Base-by-base conservation (phyloP, 768 basidiomycete species). In the Gymnopilus junonius region DNA sequence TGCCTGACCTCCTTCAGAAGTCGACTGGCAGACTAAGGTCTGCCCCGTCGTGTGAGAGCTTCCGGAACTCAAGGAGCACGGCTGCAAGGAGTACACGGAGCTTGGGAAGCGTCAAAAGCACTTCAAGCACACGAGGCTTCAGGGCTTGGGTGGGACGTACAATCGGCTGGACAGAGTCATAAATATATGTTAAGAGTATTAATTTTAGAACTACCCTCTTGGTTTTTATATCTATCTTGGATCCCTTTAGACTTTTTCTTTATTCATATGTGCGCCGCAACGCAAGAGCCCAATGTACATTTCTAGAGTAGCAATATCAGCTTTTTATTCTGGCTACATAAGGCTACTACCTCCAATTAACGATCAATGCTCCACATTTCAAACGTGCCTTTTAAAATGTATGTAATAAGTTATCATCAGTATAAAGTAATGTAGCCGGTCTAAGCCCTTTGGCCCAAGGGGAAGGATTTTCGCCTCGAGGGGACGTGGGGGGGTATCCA, bases 1-100 rank as follows among this genome's bases (percentile, higher is more conserved):
- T 63, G 55, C 55, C 64, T 32, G 66, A 65, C 54, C 57, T 53
- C 46, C 39, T 54, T 39, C 54, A 45, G 55, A 58, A 14, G 65
- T 12, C 46, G 65, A 32, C 59, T 34, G 59, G 43, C 50, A 25
- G 37, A 15, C 70, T 82, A 57, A 76, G 77, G 37, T 71, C 69
- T 23, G 76, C 76, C 12, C 77, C 82, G 6, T 83, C 83, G 2
- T 71, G 79, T 55, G 84, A 85, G 69, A 83, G 81, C 67, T 80
- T 83, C 67, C 77, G 79, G 32, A 84, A 77, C 61, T 71, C 73
- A 17, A 73, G 71, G 64, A 79, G 82, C 58, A 68, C 71, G 8
- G 80, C 75, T 17, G 75, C 76, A n/a, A 72, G 78, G 63, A 83
- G 82, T 59, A 76, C 80, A 51, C 75, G 77, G 48, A 82, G 82